phyloP scores from a whole-genome alignment of 805 yeast genomes.

The Candida fluviatilis region DNA sequence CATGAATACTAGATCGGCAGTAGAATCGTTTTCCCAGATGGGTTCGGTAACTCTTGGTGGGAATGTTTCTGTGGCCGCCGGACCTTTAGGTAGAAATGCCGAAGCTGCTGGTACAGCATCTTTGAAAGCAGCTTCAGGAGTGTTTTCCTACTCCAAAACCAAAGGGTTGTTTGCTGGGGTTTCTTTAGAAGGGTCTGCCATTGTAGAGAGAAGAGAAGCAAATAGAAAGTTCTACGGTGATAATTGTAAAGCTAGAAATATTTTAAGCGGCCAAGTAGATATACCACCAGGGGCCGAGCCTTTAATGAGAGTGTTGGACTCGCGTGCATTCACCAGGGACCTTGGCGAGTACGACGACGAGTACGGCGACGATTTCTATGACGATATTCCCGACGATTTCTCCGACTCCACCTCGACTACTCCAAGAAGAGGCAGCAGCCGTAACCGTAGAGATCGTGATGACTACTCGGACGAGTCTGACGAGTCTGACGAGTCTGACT shows the following conservation, averaged over 20 bases:
- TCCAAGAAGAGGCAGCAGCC: slow-evolving; percentile 17
- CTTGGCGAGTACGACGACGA: slow-evolving; percentile 58
- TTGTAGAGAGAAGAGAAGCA: slow-evolving; percentile 96
- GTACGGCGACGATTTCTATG: slow-evolving; percentile 47
- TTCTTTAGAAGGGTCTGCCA: slow-evolving; percentile 92
- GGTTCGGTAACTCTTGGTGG: slow-evolving; percentile 96
- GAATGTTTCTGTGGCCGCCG: slow-evolving; percentile 92
- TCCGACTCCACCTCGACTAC: slow-evolving; percentile 51
- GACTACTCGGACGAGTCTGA: slow-evolving; percentile 27
- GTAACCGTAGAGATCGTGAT: slow-evolving; percentile 10
- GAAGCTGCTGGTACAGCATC: slow-evolving; percentile 97
- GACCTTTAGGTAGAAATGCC: slow-evolving; percentile 95
- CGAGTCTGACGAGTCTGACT: slow-evolving; percentile 26
- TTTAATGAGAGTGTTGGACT: slow-evolving; percentile 78
- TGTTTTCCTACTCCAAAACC: slow-evolving; percentile 90
- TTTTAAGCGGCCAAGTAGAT: slow-evolving; percentile 83
- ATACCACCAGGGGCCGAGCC: slow-evolving; percentile 91
- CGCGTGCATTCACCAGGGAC: slow-evolving; percentile 70
- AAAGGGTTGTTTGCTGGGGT: slow-evolving; percentile 98
- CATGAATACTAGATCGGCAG: slow-evolving; percentile 82
- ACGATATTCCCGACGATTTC: slow-evolving; percentile 71
- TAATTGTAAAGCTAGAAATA: slow-evolving; percentile 81
- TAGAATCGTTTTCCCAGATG: slow-evolving; percentile 85
- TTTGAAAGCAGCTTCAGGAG: slow-evolving; percentile 79
- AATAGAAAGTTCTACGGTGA: slow-evolving; percentile 91